Conservation (phyloP, 257 asterid species). For the Nicotiana undulata region DNA sequence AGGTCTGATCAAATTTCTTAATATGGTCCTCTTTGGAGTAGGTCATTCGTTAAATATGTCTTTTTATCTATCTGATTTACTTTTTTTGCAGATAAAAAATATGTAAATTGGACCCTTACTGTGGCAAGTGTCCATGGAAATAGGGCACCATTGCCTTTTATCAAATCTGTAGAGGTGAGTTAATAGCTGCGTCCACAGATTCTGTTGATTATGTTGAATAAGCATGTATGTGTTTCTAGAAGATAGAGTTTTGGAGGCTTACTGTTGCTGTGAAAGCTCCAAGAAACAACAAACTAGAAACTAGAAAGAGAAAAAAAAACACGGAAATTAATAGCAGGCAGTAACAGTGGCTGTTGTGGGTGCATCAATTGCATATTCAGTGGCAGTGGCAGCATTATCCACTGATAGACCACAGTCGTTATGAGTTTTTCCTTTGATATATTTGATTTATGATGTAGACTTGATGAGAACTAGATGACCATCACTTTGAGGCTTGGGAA, state of each 20-base stretch:
- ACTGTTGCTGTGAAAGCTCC: not conserved
- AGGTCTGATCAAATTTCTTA: not conserved
- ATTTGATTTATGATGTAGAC: not conserved
- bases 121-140: slow-evolving; percentile 84
- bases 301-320: not conserved
- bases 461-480: not conserved
- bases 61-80: not conserved
- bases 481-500: not conserved
- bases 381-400: not conserved
- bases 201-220: not conserved
- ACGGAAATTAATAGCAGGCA: not conserved
- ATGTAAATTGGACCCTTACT: slow-evolving; percentile 81
- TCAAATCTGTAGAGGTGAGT: slow-evolving; percentile 72
- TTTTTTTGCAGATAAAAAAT: slow-evolving; percentile 56
- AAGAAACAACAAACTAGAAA: not conserved
- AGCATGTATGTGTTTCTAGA: not conserved
- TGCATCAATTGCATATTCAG: not conserved
- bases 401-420: not conserved
- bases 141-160: slow-evolving; percentile 79
- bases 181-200: not conserved
- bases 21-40: not conserved
- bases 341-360: not conserved
- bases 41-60: not conserved
- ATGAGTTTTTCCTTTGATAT: not conserved
- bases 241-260: not conserved